Evolutionary conservation across 495 filamentous ascomycete species (phyloP).

Genomic region (Podospora anserina): DNA sequence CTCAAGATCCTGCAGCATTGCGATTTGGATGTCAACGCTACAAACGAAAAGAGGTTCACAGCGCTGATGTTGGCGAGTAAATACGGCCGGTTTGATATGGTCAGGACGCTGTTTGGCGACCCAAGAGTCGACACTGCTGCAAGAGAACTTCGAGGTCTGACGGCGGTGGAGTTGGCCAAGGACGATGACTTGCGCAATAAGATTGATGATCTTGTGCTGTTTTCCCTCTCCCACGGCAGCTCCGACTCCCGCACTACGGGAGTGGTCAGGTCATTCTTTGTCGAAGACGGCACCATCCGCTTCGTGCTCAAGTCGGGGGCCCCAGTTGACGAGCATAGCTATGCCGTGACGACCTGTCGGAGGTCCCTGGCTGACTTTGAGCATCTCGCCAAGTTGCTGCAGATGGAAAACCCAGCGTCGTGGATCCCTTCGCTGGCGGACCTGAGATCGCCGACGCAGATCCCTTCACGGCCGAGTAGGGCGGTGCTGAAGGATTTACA

Average conservation of each 20-base stretch:
- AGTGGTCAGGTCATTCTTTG: slow-evolving; percentile 94
- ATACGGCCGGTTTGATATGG: slow-evolving; percentile 91
- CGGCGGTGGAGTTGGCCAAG: slow-evolving; percentile 94
- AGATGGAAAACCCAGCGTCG: slow-evolving; percentile 88
- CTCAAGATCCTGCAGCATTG: slow-evolving; percentile 71
- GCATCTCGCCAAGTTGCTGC: slow-evolving; percentile 80
- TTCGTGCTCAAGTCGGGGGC: slow-evolving; percentile 93
- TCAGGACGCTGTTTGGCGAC: slow-evolving; percentile 82
- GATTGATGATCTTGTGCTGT: slow-evolving; percentile 88
- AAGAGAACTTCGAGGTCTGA: slow-evolving; percentile 84
- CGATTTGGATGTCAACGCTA: slow-evolving; percentile 91
- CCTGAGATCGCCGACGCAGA: slow-evolving; percentile 83
- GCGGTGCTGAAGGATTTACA: slow-evolving; percentile 85
- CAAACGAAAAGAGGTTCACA: slow-evolving; percentile 93
- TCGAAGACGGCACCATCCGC: slow-evolving; percentile 91
- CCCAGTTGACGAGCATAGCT: slow-evolving; percentile 60
- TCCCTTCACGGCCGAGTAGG: slow-evolving; percentile 85
- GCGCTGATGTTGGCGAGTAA: slow-evolving; percentile 99
- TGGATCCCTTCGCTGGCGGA: slow-evolving; percentile 82
- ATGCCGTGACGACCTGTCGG: slow-evolving; percentile 90
- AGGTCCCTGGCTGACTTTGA: slow-evolving; percentile 91
- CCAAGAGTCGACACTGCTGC: slow-evolving; percentile 79
- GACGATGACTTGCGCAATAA: slow-evolving; percentile 96
- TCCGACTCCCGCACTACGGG: slow-evolving; percentile 82
- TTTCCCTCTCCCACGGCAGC: slow-evolving; percentile 62